These are phyloP conservation scores for Cicer cuneatum DNA, from an alignment of 306 rosid genomes.

Conservation along the genomic window DNA sequence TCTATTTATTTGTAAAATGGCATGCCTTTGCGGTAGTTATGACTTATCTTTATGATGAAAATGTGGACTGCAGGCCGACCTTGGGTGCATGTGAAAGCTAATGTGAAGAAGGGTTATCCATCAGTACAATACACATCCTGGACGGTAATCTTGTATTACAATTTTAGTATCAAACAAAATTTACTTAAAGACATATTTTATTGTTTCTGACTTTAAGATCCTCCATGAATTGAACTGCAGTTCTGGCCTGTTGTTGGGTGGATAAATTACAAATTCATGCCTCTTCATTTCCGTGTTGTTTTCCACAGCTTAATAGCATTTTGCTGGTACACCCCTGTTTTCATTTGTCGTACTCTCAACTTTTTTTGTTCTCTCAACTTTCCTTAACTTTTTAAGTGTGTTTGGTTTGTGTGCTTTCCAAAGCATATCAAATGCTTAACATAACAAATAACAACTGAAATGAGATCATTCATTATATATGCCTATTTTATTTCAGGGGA, in stretches of 20 bases:
- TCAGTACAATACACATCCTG: slow-evolving; percentile 79
- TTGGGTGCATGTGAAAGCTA: slow-evolving; percentile 84
- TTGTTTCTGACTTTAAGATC: slow-evolving; percentile 33
- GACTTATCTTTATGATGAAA: slow-evolving; percentile 34
- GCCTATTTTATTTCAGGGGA: slow-evolving; percentile 66
- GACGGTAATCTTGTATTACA: slow-evolving; percentile 68
- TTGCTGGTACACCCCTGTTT: slow-evolving; percentile 64
- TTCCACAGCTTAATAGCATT: slow-evolving; percentile 81
- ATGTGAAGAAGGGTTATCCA: slow-evolving; percentile 85
- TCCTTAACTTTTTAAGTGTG: slow-evolving; percentile 1
- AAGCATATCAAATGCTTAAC: background rate
- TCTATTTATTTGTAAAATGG: slow-evolving; percentile 9
- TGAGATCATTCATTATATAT: slow-evolving; percentile 17
- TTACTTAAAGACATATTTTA: slow-evolving; percentile 3
- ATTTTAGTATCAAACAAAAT: slow-evolving; percentile 14
- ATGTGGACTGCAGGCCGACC: slow-evolving; percentile 70
- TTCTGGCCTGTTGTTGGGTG: slow-evolving; percentile 89
- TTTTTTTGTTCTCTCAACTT: background rate
- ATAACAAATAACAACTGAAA: background rate
- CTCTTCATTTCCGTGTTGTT: slow-evolving; percentile 85
- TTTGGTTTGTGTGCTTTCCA: background rate
- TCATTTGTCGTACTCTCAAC: background rate
- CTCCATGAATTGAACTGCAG: slow-evolving; percentile 58
- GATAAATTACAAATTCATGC: slow-evolving; percentile 89
- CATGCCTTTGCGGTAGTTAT: slow-evolving; percentile 31